Conservation (phyloP, 352 stramenopile species). For the Phytophthora tentaculata region DNA sequence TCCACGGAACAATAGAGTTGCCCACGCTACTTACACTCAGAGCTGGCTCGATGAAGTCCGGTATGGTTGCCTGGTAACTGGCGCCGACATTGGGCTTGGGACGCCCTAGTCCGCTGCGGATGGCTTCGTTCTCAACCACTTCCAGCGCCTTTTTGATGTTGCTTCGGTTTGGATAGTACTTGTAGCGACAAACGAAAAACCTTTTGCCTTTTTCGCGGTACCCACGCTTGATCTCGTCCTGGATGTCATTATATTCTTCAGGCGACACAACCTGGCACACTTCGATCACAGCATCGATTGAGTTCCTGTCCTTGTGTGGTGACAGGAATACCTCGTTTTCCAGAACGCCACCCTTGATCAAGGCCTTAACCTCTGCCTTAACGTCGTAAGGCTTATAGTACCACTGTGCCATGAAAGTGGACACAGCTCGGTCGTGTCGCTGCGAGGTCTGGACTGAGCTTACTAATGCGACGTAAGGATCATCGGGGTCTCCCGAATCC, state of each 20-base stretch:
- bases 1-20: conserved; percentile 41
- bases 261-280: conserved; percentile 79
- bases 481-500: conserved; percentile 69
- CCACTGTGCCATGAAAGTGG: conserved; percentile 82
- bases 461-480: conserved; percentile 79
- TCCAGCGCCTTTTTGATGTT: conserved; percentile 74
- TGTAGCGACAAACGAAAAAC: conserved; percentile 82
- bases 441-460: conserved; percentile 74
- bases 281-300: conserved; percentile 77
- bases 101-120: conserved; percentile 66
- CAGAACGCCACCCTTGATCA: conserved; percentile 64
- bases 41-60: conserved; percentile 41
- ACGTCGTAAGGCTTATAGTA: conserved; percentile 88
- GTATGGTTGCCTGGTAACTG: conserved; percentile 62
- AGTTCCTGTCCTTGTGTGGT: conserved; percentile 86
- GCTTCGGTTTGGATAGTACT: conserved; percentile 77
- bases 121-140: conserved; percentile 70
- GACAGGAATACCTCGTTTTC: conserved; percentile 85
- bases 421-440: conserved; percentile 47
- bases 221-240: conserved; percentile 71
- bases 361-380: conserved; percentile 59
- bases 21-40: conserved; percentile 22
- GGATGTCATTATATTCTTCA: conserved; percentile 77
- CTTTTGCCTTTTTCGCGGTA: conserved; percentile 69
- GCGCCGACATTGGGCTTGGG: conserved; percentile 74